Evolutionary conservation across 2,329 filamentous ascomycete genomes (phyloP), one percentile per base, ranked within the genome.

Genomic region (Cladosporium sp.): DNA sequence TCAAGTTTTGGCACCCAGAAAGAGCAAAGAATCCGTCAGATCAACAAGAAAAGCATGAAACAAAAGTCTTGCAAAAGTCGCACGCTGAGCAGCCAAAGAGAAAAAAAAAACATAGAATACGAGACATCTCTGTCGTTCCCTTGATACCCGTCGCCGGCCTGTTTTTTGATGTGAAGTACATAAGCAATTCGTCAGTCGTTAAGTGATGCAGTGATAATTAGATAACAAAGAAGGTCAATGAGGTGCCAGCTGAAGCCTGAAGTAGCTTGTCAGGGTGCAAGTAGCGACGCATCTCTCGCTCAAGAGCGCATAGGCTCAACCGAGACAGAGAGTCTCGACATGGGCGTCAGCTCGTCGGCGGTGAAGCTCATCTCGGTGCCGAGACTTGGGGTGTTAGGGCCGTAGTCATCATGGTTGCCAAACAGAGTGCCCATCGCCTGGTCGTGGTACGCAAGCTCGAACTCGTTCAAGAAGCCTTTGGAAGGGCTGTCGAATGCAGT

Each of bases 321-420:
- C 32, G 61, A 64, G 8, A 57, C 38, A 32, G 61, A 64, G 10
- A 47, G 34, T 36, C 51, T 55, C 2, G 51, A 44, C 14, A 24
- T 34, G 8, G 61, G 61, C 44, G 58, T 65, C 57, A 59, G 14
- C 7, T 73, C 73, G 18, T 75, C 73, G 5, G 70, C 69, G 65
- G 72, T 67, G 36, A 70, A 72, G 67, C 74, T 75, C 41, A 69
- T 68, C 65, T 75, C 73, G 3, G 73, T 74, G 59, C 66, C 72
- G 41, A 73, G 67, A 28, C 67, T 70, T 32, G 74, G 73, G 11
- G 74, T 75, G 14, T 73, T 72, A n/a, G 72, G 72, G 49, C n/a
- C 26, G 12, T 69, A 70, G 26, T 67, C 67, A 38, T 73, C 69
- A 26, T 69, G 68, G 41, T 65, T 66, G 28, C 66, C 68, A 21